Percentiles rank a stretch among this genome's conserved stretches.
Conservation (phyloP, 176 grass and related monocot genomes). For the Musa acuminata region DNA sequence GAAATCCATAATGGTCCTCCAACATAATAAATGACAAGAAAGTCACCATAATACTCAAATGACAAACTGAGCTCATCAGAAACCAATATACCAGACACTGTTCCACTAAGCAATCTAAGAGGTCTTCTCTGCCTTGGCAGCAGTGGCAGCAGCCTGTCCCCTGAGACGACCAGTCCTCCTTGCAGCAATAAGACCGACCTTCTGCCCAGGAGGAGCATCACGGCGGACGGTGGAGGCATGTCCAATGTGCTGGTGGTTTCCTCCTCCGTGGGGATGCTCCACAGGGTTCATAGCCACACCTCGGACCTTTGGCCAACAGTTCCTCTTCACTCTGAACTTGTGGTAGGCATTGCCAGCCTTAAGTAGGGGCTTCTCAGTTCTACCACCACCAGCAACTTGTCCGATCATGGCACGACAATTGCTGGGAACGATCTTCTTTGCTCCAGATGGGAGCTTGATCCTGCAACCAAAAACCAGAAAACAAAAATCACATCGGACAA, state of each 20-base stretch:
- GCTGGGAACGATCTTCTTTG: conserved; percentile 89
- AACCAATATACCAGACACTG: not conserved
- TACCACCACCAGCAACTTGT: conserved; percentile 78
- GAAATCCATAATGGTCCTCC: not conserved
- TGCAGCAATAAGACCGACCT: conserved; percentile 86
- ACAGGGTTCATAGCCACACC: conserved; percentile 99
- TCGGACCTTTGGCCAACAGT: conserved; percentile 97
- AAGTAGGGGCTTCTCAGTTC: conserved; percentile 80
- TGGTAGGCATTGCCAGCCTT: conserved; percentile 94
- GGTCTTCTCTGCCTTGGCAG: conserved; percentile 74
- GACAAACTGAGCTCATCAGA: not conserved
- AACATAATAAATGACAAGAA: not conserved
- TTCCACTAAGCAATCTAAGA: conserved; percentile 33
- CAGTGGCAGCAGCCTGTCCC: conserved; percentile 72
- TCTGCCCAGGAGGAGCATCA: conserved; percentile 82
- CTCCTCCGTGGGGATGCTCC: conserved; percentile 93
- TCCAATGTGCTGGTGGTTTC: conserved; percentile 97
- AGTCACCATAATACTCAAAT: not conserved
- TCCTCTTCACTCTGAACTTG: conserved; percentile 87
- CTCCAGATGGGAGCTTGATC: conserved; percentile 90
- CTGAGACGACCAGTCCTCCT: conserved; percentile 85
- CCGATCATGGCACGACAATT: conserved; percentile 86
- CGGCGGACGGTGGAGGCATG: conserved; percentile 81
- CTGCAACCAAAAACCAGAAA: conserved; percentile 10
- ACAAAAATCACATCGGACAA: not conserved